These are phyloP conservation scores for Talaromyces nanjingensis DNA, from an alignment of 495 filamentous ascomycete species.

Conservation along the genomic window DNA sequence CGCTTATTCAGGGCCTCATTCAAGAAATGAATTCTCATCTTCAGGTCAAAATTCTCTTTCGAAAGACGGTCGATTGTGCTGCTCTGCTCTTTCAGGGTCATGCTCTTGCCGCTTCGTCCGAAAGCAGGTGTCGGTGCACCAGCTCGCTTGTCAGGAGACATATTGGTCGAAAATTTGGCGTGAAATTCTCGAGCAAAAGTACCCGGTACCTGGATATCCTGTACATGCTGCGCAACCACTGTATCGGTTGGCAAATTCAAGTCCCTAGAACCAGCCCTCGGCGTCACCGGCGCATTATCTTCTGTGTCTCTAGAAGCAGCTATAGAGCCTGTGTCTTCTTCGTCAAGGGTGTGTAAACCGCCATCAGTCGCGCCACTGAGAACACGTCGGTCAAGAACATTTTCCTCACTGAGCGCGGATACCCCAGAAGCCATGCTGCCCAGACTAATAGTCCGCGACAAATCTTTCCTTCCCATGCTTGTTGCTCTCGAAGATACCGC, in stretches of 20 bases:
- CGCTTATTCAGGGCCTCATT: slow-evolving; percentile 88
- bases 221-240: slow-evolving; percentile 77
- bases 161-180: slow-evolving; percentile 47
- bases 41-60: slow-evolving; percentile 93
- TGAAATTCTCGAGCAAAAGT: slow-evolving; percentile 81
- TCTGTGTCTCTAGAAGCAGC: slow-evolving; percentile 37
- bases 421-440: slow-evolving; percentile 94
- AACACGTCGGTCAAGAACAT: slow-evolving; percentile 32
- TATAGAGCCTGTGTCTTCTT: slow-evolving; percentile 48
- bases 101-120: slow-evolving; percentile 62
- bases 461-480: slow-evolving; percentile 36
- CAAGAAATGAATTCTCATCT: slow-evolving; percentile 94
- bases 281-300: slow-evolving; percentile 34
- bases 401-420: slow-evolving; percentile 64
- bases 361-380: slow-evolving; percentile 37
- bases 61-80: slow-evolving; percentile 91
- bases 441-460: slow-evolving; percentile 78
- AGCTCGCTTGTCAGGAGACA: slow-evolving; percentile 47
- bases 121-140: slow-evolving; percentile 45
- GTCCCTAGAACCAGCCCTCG: slow-evolving; percentile 39
- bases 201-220: slow-evolving; percentile 83
- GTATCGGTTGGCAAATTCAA: slow-evolving; percentile 71
- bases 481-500: slow-evolving; percentile 50
- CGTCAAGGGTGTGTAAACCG: slow-evolving; percentile 52
- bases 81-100: slow-evolving; percentile 95